A percentile compares a stretch with the other conserved stretches of the same genome.
Conservation (phyloP, 129 eudicot genomes). For the Erigeron canadensis region DNA sequence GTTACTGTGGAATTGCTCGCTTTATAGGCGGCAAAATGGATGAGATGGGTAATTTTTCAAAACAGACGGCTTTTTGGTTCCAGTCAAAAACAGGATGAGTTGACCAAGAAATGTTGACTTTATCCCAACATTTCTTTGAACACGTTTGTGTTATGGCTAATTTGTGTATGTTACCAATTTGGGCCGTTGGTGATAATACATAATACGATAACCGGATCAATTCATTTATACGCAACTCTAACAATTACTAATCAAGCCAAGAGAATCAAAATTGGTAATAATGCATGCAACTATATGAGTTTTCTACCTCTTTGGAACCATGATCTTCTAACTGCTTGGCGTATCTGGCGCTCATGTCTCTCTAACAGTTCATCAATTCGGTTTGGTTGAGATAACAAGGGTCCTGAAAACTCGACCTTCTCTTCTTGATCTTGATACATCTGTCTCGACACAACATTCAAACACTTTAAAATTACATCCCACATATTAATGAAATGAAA, state of each 20-base stretch:
- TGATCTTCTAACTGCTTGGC: slow-evolving; percentile 93
- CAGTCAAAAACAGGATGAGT: background rate
- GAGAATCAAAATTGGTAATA: background rate
- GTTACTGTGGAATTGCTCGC: background rate
- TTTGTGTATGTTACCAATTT: background rate
- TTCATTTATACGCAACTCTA: background rate
- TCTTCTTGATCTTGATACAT: slow-evolving; percentile 71
- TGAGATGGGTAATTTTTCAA: background rate
- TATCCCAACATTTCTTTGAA: background rate
- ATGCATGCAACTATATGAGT: background rate
- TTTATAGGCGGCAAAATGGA: background rate
- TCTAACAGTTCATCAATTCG: slow-evolving; percentile 81
- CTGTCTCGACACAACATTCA: slow-evolving; percentile 32
- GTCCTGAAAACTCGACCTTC: slow-evolving; percentile 93
- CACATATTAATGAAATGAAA: background rate
- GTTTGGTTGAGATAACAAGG: slow-evolving; percentile 75
- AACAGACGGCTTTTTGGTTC: background rate
- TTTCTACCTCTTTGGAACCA: slow-evolving; percentile 91
- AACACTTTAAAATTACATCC: background rate
- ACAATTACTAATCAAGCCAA: background rate
- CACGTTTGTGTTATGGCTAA: background rate
- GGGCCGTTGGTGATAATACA: background rate
- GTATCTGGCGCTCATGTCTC: slow-evolving; percentile 88
- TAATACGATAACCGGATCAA: background rate
- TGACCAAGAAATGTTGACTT: background rate